These are phyloP conservation scores for Fusarium nygamai DNA, from an alignment of 2,329 filamentous ascomycete species.

Conservation along the genomic window DNA sequence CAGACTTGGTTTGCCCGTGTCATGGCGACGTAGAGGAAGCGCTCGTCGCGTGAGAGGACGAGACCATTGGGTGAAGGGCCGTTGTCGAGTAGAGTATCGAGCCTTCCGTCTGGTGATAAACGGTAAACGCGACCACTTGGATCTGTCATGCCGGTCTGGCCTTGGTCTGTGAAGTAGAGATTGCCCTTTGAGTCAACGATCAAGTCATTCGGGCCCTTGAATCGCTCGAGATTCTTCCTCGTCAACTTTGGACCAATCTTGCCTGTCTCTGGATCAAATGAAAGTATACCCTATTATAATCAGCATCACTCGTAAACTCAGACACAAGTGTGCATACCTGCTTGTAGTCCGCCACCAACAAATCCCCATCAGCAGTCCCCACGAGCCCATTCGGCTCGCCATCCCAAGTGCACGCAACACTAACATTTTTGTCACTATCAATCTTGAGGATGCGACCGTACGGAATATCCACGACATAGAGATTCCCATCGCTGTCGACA, in stretches of 20 bases:
- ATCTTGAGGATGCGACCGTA: slow-evolving; percentile 53
- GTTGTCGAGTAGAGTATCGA: slow-evolving; percentile 52
- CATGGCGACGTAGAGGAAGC: slow-evolving; percentile 53
- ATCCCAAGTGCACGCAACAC: slow-evolving; percentile 49
- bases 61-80: slow-evolving; percentile 53
- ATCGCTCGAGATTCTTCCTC: slow-evolving; percentile 53
- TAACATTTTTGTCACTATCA: slow-evolving; percentile 42
- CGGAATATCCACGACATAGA: slow-evolving; percentile 53
- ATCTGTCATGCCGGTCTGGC: slow-evolving; percentile 55
- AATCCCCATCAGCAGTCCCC: slow-evolving; percentile 45
- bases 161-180: slow-evolving; percentile 57
- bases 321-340: slow-evolving; percentile 41
- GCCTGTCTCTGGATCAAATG: slow-evolving; percentile 45
- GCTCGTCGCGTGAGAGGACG: slow-evolving; percentile 51
- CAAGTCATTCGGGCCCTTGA: slow-evolving; percentile 56
- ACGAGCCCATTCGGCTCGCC: slow-evolving; percentile 55
- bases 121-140: slow-evolving; percentile 53
- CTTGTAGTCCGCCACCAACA: slow-evolving; percentile 55
- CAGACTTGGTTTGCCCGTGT: slow-evolving; percentile 54
- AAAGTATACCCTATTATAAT: slow-evolving; percentile 47
- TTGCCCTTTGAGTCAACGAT: slow-evolving; percentile 50
- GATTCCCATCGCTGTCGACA: slow-evolving; percentile 44
- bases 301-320: neutral
- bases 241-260: slow-evolving; percentile 46
- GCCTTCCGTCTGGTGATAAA: slow-evolving; percentile 45